Evolutionary conservation across 2,329 filamentous ascomycete species (phyloP).

Genomic region (Venturia asperata): DNA sequence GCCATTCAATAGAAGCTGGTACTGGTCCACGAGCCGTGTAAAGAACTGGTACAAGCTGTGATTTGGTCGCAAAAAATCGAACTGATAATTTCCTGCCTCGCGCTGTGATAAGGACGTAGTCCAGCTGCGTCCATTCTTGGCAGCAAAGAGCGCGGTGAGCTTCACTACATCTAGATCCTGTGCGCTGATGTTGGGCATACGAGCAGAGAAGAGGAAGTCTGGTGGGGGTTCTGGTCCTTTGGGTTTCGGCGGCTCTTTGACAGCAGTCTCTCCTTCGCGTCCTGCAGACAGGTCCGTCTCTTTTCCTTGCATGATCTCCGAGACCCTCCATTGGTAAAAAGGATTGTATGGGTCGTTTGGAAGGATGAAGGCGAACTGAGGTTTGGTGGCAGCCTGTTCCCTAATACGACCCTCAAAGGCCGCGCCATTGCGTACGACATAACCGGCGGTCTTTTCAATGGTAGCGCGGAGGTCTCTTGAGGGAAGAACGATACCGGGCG

Average conservation of each 20-base stretch:
- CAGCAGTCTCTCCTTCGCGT: constrained; percentile 56
- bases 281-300: constrained; percentile 74
- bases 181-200: constrained; percentile 95
- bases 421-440: constrained; percentile 62
- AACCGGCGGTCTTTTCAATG: constrained; percentile 92
- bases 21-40: constrained; percentile 85
- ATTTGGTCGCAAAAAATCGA: constrained; percentile 90
- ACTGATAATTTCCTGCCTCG: constrained; percentile 86
- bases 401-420: constrained; percentile 77
- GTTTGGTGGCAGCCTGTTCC: constrained; percentile 73
- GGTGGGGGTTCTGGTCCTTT: constrained; percentile 78
- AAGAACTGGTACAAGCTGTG: constrained; percentile 97
- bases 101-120: constrained; percentile 84
- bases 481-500: constrained; percentile 76
- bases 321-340: constrained; percentile 86
- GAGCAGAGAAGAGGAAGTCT: constrained; percentile 86
- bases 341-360: constrained; percentile 74
- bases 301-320: constrained; percentile 76
- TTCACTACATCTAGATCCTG: constrained; percentile 71
- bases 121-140: constrained; percentile 85
- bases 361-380: constrained; percentile 87
- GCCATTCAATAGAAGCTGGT: constrained; percentile 67
- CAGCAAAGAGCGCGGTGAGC: constrained; percentile 83
- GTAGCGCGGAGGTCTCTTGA: constrained; percentile 74
- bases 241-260: constrained; percentile 55